A percentile compares a stretch with the other conserved stretches of the same genome.
These are phyloP conservation scores for Penicillium antarcticum DNA, from an alignment of 495 filamentous ascomycete genomes.

Conservation along the genomic window DNA sequence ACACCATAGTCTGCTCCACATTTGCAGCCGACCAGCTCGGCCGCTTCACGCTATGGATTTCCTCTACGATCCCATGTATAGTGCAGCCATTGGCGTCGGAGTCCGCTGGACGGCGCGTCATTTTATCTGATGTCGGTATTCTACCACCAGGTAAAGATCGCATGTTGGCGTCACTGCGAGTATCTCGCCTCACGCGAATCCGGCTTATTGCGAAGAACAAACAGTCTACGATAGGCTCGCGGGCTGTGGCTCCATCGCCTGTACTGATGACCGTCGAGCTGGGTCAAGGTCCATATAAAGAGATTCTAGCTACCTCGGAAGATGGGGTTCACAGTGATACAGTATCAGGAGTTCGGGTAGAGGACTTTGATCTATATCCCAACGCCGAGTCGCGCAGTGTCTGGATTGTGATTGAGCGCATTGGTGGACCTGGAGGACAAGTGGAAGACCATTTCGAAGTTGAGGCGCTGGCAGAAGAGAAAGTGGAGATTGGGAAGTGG, in stretches of 20 bases:
- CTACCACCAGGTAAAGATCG: constrained; percentile 50
- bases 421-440: constrained; percentile 51
- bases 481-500: constrained; percentile 59
- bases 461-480: constrained; percentile 65
- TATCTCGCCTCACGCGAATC: constrained; percentile 54
- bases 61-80: constrained; percentile 50
- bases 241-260: constrained; percentile 46
- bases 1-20: constrained; percentile 85
- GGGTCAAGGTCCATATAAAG: constrained; percentile 64
- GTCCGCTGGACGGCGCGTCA: constrained; percentile 63
- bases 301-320: constrained; percentile 55
- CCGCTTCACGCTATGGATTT: constrained; percentile 71
- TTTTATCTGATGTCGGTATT: constrained; percentile 45
- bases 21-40: constrained; percentile 76
- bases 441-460: constrained; percentile 58
- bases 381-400: constrained; percentile 49
- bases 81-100: constrained; percentile 59
- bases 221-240: constrained; percentile 32
- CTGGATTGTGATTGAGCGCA: constrained; percentile 77
- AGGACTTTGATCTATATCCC: constrained; percentile 69
- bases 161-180: constrained; percentile 49
- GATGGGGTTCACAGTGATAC: constrained; percentile 68
- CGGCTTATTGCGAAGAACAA: constrained; percentile 50
- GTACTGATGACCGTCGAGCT: constrained; percentile 63
- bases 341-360: constrained; percentile 62